Evolutionary conservation across 148 eudicot species (phyloP), one percentile per base, ranked within the genome.

Genomic region (Rhododendron williamsianum): DNA sequence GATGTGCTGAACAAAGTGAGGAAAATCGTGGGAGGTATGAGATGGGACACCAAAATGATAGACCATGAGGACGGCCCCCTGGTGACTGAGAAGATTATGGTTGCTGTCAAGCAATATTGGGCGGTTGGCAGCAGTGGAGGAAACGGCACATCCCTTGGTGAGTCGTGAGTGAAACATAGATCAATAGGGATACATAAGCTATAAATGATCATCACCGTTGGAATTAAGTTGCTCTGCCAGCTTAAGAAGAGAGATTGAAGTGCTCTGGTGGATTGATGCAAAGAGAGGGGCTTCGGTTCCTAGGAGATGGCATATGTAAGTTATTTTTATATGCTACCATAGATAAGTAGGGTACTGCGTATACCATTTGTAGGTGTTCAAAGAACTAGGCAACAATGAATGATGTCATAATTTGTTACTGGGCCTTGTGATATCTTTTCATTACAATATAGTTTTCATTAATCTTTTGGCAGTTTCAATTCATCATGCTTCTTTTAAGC

Each of bases 41-140:
- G 94, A 88, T 95, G 96, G 96, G 92, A 95, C 67, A 81, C 90
- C 46, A 93, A 91, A 91, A 74, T 95, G 89, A 23, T 90, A 77
- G 98, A 95, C 88, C 98, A 95, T 69, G 96, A 95, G 83, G 95
- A 95, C 25, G 98, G 98, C 9, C 98, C 95, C 18, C 87, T 95
- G 21, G 93, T 92, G 30, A 94, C 98, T 11, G 91, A 93, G 88
- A 95, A 95, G 85, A 89, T 95, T 58, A 85, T 95, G 48, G 86
- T 92, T 30, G 94, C 91, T 3, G 85, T 87, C 18, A 95, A 95
- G 83, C 95, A 92, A 30, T 95, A 95, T 43, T 95, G 98, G 98
- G 93, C 90, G 54, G 65, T 58, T 19, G 65, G 65, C 65, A 91
- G 87, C 54, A 82, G 78, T 81, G 88, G 84, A 81, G 90, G 84